Base-by-base conservation (phyloP, 148 eudicot genomes). In the Silene latifolia region DNA sequence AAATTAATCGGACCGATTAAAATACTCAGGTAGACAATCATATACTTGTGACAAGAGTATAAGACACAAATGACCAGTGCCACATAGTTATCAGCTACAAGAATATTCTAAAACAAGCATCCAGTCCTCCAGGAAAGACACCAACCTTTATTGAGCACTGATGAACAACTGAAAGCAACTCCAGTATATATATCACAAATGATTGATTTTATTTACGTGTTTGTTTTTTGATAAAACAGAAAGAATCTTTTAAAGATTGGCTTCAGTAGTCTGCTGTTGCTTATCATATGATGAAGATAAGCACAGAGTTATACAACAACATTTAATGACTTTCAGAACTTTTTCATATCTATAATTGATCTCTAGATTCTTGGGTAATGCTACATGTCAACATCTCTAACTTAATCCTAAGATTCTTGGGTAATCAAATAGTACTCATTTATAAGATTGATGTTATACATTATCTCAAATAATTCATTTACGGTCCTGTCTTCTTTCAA, bases 251-350 rank as follows among this genome's bases (percentile, higher is more conserved):
- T 7, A 25, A 44, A 57, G n/a, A 44, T 29, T 15, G 15, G 7
- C 8, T 15, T 9, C 47, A 15, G 1, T 27, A 17, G 21, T 57
- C 14, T 51, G 27, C 15, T 63, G 1, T 48, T 65, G 76, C 73
- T 78, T 72, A 73, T 78, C 81, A 73, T 66, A 2, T 29, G 67
- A 57, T 71, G 20, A 66, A 63, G 79, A 71, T 75, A 62, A 69
- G 71, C 72, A 63, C 72, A 24, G 15, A 62, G 9, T 12, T 23
- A 63, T 17, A n/a, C 51, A 72, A 47, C 70, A 59, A 68, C 63
- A 60, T 29, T 56, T 67, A 42, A 66, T 17, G 42, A 51, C 56
- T 51, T 51, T 51, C 56, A 51, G 3, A 51, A 13, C 17, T 5
- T 51, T 48, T 15, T 10, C 63, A 63, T 0, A 46, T 74, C 18